Evolutionary conservation across 345 rosid genomes (phyloP).

Genomic region (Linum lewisii): DNA sequence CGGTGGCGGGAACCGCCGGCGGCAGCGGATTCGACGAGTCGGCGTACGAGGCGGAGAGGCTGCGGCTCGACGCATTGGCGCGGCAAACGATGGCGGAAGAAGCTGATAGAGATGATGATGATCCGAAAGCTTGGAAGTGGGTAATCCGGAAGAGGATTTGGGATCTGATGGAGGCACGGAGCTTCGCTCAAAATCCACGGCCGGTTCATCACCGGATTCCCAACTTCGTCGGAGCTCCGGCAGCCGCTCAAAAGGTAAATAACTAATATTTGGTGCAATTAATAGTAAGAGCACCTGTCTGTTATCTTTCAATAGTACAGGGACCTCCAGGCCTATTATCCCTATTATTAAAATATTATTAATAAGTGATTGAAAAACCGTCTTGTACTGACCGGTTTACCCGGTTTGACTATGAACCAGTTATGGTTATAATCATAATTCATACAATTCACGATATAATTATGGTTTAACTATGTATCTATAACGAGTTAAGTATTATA

Average conservation of each 20-base stretch:
- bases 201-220: conserved; percentile 94
- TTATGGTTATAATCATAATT: too few relatives aligned
- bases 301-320: too few relatives aligned
- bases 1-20: conserved; percentile 10
- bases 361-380: too few relatives aligned
- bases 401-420: too few relatives aligned
- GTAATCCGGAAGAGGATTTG: conserved; percentile 61
- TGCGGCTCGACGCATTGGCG: conserved; percentile 55
- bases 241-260: conserved; percentile 56
- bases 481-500: too few relatives aligned
- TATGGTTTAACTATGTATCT: too few relatives aligned
- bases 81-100: conserved; percentile 60
- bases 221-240: conserved; percentile 70
- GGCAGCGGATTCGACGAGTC: conserved; percentile 36
- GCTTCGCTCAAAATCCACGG: conserved; percentile 64
- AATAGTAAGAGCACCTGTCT: too few relatives aligned
- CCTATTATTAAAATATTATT: too few relatives aligned
- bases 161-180: conserved; percentile 77
- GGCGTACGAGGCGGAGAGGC: conserved; percentile 56
- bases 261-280: too few relatives aligned
- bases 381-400: too few relatives aligned
- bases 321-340: too few relatives aligned
- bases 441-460: too few relatives aligned
- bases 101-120: conserved; percentile 27
- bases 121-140: conserved; percentile 94